These are phyloP conservation scores for Monosporascus ibericus DNA, from an alignment of 2,329 filamentous ascomycete species.

Conservation along the genomic window DNA sequence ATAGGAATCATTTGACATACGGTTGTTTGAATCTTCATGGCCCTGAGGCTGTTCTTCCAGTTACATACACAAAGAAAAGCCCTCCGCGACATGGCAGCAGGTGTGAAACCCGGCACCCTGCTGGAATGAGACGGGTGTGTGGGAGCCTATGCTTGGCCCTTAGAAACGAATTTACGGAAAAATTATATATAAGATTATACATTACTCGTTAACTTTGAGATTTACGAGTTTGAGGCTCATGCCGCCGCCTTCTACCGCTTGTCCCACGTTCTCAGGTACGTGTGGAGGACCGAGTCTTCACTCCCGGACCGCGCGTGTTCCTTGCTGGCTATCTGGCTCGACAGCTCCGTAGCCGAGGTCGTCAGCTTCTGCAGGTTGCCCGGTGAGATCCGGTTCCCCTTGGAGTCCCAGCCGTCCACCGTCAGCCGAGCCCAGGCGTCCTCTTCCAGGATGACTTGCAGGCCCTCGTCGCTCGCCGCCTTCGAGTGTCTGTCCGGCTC, in stretches of 20 bases:
- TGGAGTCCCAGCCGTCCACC: not conserved
- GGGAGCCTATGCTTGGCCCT: too few species aligned
- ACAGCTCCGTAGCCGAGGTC: not conserved
- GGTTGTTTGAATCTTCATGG: too few species aligned
- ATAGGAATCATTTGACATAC: too few species aligned
- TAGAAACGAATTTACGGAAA: too few species aligned
- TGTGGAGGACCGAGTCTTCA: not conserved
- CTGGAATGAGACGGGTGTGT: too few species aligned
- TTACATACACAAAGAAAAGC: too few species aligned
- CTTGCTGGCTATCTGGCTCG: constrained; percentile 1
- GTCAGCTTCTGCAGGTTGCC: not conserved
- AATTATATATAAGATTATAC: too few species aligned
- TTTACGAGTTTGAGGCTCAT: too few species aligned
- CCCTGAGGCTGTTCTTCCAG: too few species aligned
- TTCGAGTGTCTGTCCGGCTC: not conserved
- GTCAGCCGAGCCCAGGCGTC: not conserved
- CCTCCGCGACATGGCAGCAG: too few species aligned
- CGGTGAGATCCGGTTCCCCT: not conserved
- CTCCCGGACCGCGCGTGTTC: not conserved
- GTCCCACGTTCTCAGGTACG: not conserved
- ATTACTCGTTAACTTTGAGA: too few species aligned
- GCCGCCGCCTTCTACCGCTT: not conserved
- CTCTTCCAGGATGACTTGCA: not conserved
- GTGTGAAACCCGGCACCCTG: too few species aligned
- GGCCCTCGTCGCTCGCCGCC: not conserved